These are phyloP conservation scores for Rosa persica DNA, from an alignment of 306 rosid genomes.

Conservation along the genomic window DNA sequence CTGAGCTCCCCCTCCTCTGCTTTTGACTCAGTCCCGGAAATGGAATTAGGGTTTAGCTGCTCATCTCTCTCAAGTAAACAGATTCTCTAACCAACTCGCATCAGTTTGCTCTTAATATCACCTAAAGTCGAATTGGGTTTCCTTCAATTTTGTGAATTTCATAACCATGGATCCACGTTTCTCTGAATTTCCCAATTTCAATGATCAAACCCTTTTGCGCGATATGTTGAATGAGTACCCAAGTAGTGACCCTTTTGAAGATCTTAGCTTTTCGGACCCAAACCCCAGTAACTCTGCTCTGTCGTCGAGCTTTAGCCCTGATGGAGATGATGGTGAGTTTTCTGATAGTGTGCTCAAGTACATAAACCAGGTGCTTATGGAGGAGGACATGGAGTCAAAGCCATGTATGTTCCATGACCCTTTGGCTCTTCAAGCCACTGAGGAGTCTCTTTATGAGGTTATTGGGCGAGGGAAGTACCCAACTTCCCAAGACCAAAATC, in stretches of 20 bases:
- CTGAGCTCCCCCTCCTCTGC: neutral
- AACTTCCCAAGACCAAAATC: conserved; percentile 33
- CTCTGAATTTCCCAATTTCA: neutral
- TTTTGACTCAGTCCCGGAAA: neutral
- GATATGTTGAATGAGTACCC: conserved; percentile 25
- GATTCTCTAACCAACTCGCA: neutral
- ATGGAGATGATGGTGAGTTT: conserved; percentile 43
- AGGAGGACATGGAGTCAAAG: conserved; percentile 53
- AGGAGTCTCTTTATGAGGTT: conserved; percentile 50
- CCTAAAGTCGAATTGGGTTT: too few relatives aligned
- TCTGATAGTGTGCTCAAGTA: conserved; percentile 38
- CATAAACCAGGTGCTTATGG: conserved; percentile 60
- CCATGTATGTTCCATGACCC: conserved; percentile 31
- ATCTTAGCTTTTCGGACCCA: conserved; percentile 21
- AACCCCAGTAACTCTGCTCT: neutral
- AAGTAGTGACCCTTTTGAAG: conserved; percentile 14
- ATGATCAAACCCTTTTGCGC: conserved; percentile 3
- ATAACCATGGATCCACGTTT: neutral
- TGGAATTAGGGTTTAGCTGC: neutral
- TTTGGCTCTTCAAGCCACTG: conserved; percentile 44
- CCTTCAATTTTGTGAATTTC: too few relatives aligned
- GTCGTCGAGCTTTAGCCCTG: conserved; percentile 12
- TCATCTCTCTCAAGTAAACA: neutral
- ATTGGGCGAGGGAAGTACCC: conserved; percentile 35
- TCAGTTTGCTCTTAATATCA: too few relatives aligned